These are phyloP conservation scores for Petunia secreta DNA, from an alignment of 257 asterid genomes.

Conservation along the genomic window DNA sequence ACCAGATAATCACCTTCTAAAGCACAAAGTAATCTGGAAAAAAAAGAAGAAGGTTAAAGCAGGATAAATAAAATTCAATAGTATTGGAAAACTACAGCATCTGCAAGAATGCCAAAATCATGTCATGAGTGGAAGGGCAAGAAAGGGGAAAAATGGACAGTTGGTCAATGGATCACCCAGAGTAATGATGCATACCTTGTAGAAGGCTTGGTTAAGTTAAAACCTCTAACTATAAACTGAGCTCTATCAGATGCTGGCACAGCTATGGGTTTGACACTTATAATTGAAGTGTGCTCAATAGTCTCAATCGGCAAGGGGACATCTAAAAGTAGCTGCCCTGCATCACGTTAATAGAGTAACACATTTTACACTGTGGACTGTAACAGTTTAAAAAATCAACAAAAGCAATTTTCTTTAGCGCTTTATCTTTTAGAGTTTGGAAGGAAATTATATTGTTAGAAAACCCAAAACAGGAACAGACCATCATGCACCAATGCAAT, in stretches of 20 bases:
- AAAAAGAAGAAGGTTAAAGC: slow-evolving; percentile 4
- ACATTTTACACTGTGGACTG: no score
- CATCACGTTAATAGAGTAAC: slow-evolving; percentile 31
- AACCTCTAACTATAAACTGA: slow-evolving; percentile 64
- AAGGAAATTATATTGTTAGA: background rate
- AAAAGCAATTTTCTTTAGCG: no score
- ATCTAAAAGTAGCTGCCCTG: slow-evolving; percentile 69
- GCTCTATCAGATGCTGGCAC: slow-evolving; percentile 62
- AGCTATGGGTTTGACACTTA: slow-evolving; percentile 71
- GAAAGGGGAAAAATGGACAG: background rate
- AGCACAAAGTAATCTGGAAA: slow-evolving; percentile 50
- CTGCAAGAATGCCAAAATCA: background rate
- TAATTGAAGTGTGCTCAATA: slow-evolving; percentile 44
- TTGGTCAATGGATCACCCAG: background rate
- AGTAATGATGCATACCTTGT: slow-evolving; percentile 48
- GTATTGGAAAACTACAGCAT: background rate
- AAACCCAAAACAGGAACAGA: slow-evolving; percentile 30
- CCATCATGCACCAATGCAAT: slow-evolving; percentile 64
- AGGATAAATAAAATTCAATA: background rate
- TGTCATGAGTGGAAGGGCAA: background rate
- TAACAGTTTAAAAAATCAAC: no score
- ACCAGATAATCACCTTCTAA: slow-evolving; percentile 45
- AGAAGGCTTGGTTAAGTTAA: slow-evolving; percentile 56
- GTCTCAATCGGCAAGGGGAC: slow-evolving; percentile 52
- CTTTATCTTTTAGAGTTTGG: background rate